These are phyloP conservation scores for Solanum ossicruentum DNA, from an alignment of 257 asterid species.

Conservation along the genomic window DNA sequence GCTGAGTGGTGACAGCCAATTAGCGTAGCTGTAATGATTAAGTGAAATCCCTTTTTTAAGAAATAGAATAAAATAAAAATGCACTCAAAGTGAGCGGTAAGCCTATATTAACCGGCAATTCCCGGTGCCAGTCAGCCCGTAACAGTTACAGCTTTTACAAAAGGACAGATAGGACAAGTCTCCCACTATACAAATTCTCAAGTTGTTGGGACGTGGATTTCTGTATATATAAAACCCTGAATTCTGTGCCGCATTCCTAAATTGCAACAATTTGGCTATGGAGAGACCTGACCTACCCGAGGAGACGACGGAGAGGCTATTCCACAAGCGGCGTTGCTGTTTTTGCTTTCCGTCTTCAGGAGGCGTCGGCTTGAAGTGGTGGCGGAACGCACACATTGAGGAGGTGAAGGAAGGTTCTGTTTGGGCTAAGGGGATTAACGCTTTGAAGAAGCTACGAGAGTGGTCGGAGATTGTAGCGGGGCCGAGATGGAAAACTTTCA, in stretches of 20 bases:
- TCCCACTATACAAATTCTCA: not conserved
- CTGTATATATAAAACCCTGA: not conserved
- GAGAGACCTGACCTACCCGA: not conserved
- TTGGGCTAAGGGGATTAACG: slow-evolving; percentile 37
- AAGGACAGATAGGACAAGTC: not conserved
- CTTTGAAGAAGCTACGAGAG: slow-evolving; percentile 54
- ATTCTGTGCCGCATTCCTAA: not conserved
- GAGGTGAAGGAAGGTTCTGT: slow-evolving; percentile 9
- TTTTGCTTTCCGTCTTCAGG: not conserved
- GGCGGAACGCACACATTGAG: slow-evolving; percentile 7
- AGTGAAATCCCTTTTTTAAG: not conserved
- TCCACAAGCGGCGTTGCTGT: not conserved
- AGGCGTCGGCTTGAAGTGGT: not conserved
- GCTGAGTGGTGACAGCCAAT: not conserved
- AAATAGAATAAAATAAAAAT: not conserved
- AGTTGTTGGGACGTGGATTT: not conserved
- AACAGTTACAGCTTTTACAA: not conserved
- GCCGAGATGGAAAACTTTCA: slow-evolving; percentile 80
- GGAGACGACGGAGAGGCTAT: not conserved
- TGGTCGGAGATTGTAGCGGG: slow-evolving; percentile 92
- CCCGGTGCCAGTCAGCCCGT: not conserved
- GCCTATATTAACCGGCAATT: not conserved
- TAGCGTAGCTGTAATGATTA: not conserved
- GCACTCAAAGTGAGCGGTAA: not conserved
- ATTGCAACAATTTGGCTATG: not conserved